These are phyloP conservation scores for Trichoderma atrobrunneum DNA, from an alignment of 2,329 filamentous ascomycete species.

Conservation along the genomic window DNA sequence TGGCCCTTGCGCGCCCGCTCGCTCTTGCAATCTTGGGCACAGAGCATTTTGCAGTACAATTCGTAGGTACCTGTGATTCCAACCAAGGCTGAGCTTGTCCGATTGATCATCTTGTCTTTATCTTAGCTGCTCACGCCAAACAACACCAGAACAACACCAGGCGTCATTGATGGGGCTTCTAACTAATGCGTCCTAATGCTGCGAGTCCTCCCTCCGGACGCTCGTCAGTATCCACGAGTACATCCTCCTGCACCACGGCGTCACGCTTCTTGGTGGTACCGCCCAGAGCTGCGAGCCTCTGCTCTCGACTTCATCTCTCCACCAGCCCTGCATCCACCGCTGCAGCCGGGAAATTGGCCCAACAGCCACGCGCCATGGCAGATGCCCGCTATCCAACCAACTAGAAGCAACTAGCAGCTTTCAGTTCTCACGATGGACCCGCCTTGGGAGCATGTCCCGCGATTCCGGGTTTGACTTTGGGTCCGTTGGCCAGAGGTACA, in stretches of 20 bases:
- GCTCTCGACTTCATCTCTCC: constrained; percentile 16
- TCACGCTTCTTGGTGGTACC: background rate
- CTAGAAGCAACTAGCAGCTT: background rate
- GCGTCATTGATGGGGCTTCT: background rate
- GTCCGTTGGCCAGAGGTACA: background rate
- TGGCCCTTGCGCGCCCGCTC: constrained; percentile 4
- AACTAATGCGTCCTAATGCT: background rate
- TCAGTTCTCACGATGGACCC: background rate
- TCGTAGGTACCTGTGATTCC: background rate
- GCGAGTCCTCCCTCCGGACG: background rate
- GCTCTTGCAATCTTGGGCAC: background rate
- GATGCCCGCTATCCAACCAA: constrained; percentile 11
- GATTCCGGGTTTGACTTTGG: constrained; percentile 18
- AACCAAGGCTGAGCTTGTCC: background rate
- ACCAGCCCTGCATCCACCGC: constrained; percentile 19
- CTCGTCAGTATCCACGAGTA: background rate
- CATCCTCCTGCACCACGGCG: background rate
- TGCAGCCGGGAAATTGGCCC: constrained; percentile 27
- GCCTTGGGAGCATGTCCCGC: constrained; percentile 15
- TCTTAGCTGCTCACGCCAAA: background rate
- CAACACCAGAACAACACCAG: background rate
- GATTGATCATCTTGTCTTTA: background rate
- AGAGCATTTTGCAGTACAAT: background rate
- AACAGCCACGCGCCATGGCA: constrained; percentile 17
- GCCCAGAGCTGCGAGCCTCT: background rate